Percentiles rank a stretch among this genome's conserved stretches.
Conservation (phyloP, 2,329 filamentous ascomycete species). For the Pseudonectria foliicola region DNA sequence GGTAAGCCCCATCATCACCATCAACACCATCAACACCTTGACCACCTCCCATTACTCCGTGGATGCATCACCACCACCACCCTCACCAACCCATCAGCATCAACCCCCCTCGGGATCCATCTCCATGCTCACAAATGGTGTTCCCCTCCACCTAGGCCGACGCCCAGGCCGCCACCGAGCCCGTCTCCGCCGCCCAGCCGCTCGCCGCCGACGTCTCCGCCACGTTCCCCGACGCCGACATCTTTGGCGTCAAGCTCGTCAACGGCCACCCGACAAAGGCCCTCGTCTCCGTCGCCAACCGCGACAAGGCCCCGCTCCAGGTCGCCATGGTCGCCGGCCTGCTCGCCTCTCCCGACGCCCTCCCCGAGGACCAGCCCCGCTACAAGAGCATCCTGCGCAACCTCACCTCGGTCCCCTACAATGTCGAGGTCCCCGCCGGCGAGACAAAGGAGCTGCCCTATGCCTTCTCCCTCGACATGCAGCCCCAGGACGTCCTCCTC, state of each 20-base stretch:
- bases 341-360: constrained; percentile 52
- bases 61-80: neutral
- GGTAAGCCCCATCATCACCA: constrained; percentile 28
- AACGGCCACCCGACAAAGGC: constrained; percentile 84
- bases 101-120: no score
- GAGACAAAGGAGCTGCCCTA: constrained; percentile 72
- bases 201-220: constrained; percentile 59
- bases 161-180: constrained; percentile 14
- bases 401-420: constrained; percentile 70
- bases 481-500: constrained; percentile 80
- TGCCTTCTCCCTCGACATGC: constrained; percentile 82
- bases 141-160: constrained; percentile 6
- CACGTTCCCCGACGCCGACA: constrained; percentile 62
- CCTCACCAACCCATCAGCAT: no score
- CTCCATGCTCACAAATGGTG: no score
- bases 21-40: neutral
- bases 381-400: constrained; percentile 66
- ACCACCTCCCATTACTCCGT: no score
- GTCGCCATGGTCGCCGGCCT: constrained; percentile 72
- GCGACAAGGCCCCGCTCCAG: constrained; percentile 67
- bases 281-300: constrained; percentile 75
- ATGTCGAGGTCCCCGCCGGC: constrained; percentile 66
- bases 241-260: constrained; percentile 92
- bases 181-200: constrained; percentile 13
- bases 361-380: constrained; percentile 37